Evolutionary conservation across 768 basidiomycete species (phyloP), one percentile per base, ranked within the genome.

Genomic region (Russula lepida): DNA sequence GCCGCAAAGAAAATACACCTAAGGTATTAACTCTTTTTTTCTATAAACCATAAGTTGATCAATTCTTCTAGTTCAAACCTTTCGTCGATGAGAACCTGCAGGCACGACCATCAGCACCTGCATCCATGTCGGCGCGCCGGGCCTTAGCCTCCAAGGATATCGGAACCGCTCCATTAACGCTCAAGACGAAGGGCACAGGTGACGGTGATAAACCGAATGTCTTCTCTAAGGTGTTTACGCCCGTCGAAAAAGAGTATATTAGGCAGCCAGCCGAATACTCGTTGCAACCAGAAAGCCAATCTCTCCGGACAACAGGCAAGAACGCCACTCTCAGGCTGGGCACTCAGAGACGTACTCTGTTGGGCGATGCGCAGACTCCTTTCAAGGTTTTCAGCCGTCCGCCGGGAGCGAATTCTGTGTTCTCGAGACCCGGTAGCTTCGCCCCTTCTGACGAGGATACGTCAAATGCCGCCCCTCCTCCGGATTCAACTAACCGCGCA

Each of bases 341-440:
- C n/a, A 30, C 65, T 9, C 41, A 57, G 23, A 68, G 64, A 35
- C 77, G 78, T 56, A 69, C 71, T 28, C 75, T 78, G 3, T 75
- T 77, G 56, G 69, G 69, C 7, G 77, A 79, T 52, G 65, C 73
- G 7, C 70, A 75, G 55, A 69, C 74, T 15, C 76, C 78, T 12
- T 76, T 77, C 68, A 86, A 74, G 64, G 88, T 91, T 21, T 91
- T 91, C 71, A 87, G 83, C 60, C 81, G 85, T 17, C 88, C 78
- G n/a, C 72, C 84, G 0, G 76, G 78, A 44, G 75, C 62, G 60
- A 76, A 71, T 63, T 71, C 72, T 6, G 55, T 62, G 28, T 50
- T 60, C 21, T 68, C 64, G 28, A 60, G 56, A 35, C 66, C 64
- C 27, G 56, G 64, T 44, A 52, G 72, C 28, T 78, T 79, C 62